Evolutionary conservation across 2,329 filamentous ascomycete species (phyloP).

Genomic region (Pestalotiopsis sp.): DNA sequence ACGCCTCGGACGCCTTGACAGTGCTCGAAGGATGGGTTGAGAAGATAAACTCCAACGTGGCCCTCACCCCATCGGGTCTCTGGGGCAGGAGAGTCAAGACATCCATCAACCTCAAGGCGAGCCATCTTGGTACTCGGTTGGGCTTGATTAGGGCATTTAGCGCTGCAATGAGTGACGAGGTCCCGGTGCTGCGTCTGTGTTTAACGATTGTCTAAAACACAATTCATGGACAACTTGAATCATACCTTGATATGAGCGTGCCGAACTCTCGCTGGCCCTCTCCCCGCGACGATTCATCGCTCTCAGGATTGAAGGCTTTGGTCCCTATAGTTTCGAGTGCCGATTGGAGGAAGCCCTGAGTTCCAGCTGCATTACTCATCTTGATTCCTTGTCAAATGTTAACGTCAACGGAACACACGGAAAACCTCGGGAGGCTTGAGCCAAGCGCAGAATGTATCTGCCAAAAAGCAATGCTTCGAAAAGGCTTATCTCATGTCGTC

Average conservation of each 20-base stretch:
- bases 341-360: slow-evolving; percentile 34
- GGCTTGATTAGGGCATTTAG: slow-evolving; percentile 68
- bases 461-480: background rate
- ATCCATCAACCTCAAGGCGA: slow-evolving; percentile 59
- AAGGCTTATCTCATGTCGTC: background rate
- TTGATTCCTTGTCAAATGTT: slow-evolving; percentile 11
- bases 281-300: slow-evolving; percentile 33
- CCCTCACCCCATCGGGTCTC: slow-evolving; percentile 64
- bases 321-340: slow-evolving; percentile 43
- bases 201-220: slow-evolving; percentile 24
- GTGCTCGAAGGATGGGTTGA: slow-evolving; percentile 64
- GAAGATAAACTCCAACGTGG: slow-evolving; percentile 72
- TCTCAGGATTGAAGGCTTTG: slow-evolving; percentile 51
- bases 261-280: slow-evolving; percentile 45
- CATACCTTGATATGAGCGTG: slow-evolving; percentile 53
- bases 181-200: slow-evolving; percentile 45
- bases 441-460: background rate
- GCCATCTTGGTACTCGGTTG: slow-evolving; percentile 58
- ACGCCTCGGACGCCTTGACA: slow-evolving; percentile 41
- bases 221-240: background rate
- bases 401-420: background rate
- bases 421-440: background rate
- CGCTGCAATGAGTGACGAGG: slow-evolving; percentile 55
- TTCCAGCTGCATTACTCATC: slow-evolving; percentile 20
- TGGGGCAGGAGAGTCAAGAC: slow-evolving; percentile 64